Conservation (phyloP, 2,329 filamentous ascomycete species). For the Penicillium digitatum region DNA sequence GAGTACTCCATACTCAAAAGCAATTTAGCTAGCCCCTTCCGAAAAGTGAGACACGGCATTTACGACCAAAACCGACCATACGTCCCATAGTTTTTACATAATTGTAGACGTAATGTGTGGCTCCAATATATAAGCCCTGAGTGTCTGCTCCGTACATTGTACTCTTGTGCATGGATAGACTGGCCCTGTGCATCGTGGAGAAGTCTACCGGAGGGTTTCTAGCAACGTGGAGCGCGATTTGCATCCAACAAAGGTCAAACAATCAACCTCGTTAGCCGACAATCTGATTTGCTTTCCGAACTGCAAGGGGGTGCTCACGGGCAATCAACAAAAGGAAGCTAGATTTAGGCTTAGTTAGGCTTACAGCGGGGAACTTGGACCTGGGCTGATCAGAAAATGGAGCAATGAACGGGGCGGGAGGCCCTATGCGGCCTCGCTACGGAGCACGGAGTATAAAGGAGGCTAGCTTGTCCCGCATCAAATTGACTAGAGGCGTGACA, state of each 20-base stretch:
- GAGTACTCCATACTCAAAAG: no score
- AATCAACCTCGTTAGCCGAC: background rate
- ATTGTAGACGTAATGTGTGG: background rate
- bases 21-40: background rate
- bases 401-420: background rate
- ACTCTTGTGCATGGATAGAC: no score
- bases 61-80: background rate
- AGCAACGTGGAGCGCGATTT: slow-evolving; percentile 10
- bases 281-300: slow-evolving; percentile 12
- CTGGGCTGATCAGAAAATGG: slow-evolving; percentile 2
- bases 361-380: slow-evolving; percentile 12
- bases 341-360: slow-evolving; percentile 1
- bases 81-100: background rate
- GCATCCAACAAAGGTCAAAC: slow-evolving; percentile 14
- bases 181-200: background rate
- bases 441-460: background rate
- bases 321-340: background rate
- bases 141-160: background rate
- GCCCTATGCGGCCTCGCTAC: background rate
- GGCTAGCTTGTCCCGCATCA: background rate
- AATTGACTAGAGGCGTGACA: background rate
- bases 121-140: background rate
- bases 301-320: slow-evolving; percentile 17
- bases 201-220: slow-evolving; percentile 10
- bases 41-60: background rate